phyloP scores from a whole-genome alignment of 768 basidiomycete genomes.

The Artomyces pyxidatus region DNA sequence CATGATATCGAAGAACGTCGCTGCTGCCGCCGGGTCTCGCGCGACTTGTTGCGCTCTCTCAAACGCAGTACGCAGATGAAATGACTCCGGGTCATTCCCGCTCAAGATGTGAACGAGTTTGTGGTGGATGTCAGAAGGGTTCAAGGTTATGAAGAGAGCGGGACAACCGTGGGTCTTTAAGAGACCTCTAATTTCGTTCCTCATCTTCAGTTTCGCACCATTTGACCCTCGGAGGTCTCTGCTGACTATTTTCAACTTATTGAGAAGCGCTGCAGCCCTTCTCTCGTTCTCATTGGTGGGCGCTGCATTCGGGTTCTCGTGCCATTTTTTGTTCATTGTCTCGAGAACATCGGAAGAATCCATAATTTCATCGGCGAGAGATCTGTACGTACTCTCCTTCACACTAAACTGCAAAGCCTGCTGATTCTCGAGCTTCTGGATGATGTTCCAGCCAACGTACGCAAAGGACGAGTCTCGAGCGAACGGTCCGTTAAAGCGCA shows the following conservation, averaged over 20 bases:
- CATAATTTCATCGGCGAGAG: neutral
- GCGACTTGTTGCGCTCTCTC: constrained; percentile 31
- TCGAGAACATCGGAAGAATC: neutral
- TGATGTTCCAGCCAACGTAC: neutral
- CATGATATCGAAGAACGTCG: constrained; percentile 35
- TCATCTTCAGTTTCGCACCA: neutral
- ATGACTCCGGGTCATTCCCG: constrained; percentile 30
- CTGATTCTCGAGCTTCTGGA: neutral
- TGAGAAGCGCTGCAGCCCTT: neutral
- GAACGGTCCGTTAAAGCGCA: constrained; percentile 26
- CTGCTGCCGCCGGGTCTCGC: constrained; percentile 30
- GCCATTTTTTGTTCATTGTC: neutral
- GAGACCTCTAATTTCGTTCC: neutral
- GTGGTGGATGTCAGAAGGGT: constrained; percentile 35
- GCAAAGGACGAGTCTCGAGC: neutral
- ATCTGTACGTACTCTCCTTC: neutral
- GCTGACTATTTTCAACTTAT: neutral
- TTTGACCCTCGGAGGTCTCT: neutral
- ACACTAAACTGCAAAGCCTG: neutral
- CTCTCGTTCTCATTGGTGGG: neutral
- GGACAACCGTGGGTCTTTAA: neutral
- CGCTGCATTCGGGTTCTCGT: neutral
- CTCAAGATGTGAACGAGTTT: constrained; percentile 33
- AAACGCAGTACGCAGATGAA: constrained; percentile 24
- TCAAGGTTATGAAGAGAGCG: constrained; percentile 10